phyloP scores from a whole-genome alignment of 78 protist genomes.

The Pirum gemmata region DNA sequence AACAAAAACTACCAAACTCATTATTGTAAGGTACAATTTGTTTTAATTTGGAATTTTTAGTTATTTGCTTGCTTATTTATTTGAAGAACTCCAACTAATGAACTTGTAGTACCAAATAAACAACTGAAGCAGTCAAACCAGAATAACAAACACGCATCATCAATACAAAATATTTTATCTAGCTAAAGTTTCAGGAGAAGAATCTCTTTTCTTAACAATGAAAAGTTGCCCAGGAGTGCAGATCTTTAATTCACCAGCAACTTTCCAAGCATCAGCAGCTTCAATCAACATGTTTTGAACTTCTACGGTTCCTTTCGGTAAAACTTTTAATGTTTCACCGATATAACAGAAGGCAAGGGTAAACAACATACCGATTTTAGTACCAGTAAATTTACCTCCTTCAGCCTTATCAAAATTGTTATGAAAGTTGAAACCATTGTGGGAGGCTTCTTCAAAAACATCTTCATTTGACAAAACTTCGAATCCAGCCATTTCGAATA shows the following conservation, averaged over 20 bases:
- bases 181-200: not conserved
- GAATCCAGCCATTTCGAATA: conserved; percentile 57
- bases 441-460: not conserved
- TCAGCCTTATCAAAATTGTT: conserved; percentile 34
- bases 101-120: not conserved
- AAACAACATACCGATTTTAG: conserved; percentile 45
- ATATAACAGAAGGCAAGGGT: conserved; percentile 38
- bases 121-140: not conserved
- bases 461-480: conserved; percentile 45
- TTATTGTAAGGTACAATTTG: too few species aligned
- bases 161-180: not conserved
- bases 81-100: not conserved
- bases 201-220: conserved; percentile 8
- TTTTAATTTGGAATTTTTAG: too few species aligned
- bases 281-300: conserved; percentile 53
- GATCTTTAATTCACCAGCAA: not conserved
- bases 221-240: conserved; percentile 32
- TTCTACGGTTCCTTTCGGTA: conserved; percentile 52
- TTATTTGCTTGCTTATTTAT: too few species aligned
- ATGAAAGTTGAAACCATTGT: conserved; percentile 7
- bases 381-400: conserved; percentile 51
- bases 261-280: conserved; percentile 70
- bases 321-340: conserved; percentile 16
- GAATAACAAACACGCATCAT: not conserved
- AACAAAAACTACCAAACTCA: too few species aligned